phyloP scores from a whole-genome alignment of 2,329 filamentous ascomycete genomes.

The Apiospora arundinis region DNA sequence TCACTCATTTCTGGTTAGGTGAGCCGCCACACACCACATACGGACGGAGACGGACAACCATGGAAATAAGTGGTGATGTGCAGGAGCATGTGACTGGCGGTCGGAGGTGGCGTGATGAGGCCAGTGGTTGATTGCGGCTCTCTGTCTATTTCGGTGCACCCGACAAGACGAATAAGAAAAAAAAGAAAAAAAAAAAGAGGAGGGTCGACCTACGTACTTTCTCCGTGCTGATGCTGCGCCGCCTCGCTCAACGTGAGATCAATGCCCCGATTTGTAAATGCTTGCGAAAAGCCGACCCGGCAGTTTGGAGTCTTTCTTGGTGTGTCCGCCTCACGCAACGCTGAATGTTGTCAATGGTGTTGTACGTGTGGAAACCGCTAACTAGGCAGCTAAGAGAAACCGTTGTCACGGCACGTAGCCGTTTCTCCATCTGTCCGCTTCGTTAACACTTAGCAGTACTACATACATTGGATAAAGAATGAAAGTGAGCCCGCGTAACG shows the following conservation, averaged over 20 bases:
- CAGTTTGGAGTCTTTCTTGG: background rate
- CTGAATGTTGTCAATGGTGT: too few relatives aligned
- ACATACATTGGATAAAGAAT: background rate
- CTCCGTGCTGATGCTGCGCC: background rate
- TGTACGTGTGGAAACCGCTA: too few relatives aligned
- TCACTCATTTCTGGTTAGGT: background rate
- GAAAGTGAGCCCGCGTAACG: background rate
- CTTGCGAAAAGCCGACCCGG: constrained; percentile 1
- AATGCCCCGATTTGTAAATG: constrained; percentile 2
- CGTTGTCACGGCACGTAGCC: too few relatives aligned
- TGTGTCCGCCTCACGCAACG: too few relatives aligned
- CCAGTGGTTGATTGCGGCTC: background rate
- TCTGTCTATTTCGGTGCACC: constrained; percentile 4
- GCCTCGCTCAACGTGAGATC: background rate
- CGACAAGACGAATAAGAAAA: background rate
- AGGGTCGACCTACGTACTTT: background rate
- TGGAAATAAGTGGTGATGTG: background rate
- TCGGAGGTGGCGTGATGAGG: background rate
- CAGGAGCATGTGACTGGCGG: background rate
- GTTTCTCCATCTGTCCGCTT: background rate
- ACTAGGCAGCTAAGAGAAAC: too few relatives aligned
- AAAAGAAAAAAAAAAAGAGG: background rate
- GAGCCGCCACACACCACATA: background rate
- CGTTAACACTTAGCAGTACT: background rate
- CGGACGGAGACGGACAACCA: background rate